Conservation (phyloP, 1,139 yeast genomes). For the Taphrina confusa region DNA sequence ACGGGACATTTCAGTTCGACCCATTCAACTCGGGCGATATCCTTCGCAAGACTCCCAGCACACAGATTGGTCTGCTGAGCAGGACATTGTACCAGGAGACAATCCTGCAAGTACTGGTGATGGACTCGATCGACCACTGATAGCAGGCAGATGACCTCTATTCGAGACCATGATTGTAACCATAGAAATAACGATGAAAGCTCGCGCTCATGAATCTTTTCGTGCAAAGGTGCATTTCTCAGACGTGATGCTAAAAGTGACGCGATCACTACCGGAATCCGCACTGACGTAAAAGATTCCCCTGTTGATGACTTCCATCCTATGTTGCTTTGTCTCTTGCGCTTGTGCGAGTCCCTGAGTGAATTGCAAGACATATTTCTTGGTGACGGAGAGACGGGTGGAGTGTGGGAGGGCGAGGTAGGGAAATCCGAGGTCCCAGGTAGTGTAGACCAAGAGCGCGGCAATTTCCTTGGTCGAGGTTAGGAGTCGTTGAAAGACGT, state of each 20-base stretch:
- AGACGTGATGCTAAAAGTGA: constrained; percentile 1
- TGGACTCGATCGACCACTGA: too few relatives aligned
- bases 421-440: constrained; percentile 29
- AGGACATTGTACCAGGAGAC: neutral
- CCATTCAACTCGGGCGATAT: neutral
- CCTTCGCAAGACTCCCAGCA: neutral
- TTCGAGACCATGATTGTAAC: too few relatives aligned
- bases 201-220: too few relatives aligned
- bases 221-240: neutral
- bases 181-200: too few relatives aligned
- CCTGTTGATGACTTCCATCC: constrained; percentile 13
- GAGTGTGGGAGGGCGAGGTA: constrained; percentile 14
- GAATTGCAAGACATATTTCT: constrained; percentile 28
- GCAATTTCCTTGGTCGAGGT: neutral
- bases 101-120: too few relatives aligned
- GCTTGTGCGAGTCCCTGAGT: constrained; percentile 32
- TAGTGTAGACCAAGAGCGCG: constrained; percentile 18
- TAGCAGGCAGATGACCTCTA: too few relatives aligned
- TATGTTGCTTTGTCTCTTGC: constrained; percentile 8
- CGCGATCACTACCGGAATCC: neutral
- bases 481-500: neutral
- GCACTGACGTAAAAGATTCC: constrained; percentile 19
- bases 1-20: neutral
- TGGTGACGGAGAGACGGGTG: constrained; percentile 11
- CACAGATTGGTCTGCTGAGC: neutral